Base-by-base conservation (phyloP, 202 grass and related monocot species). In the Sporobolus alterniflorus region DNA sequence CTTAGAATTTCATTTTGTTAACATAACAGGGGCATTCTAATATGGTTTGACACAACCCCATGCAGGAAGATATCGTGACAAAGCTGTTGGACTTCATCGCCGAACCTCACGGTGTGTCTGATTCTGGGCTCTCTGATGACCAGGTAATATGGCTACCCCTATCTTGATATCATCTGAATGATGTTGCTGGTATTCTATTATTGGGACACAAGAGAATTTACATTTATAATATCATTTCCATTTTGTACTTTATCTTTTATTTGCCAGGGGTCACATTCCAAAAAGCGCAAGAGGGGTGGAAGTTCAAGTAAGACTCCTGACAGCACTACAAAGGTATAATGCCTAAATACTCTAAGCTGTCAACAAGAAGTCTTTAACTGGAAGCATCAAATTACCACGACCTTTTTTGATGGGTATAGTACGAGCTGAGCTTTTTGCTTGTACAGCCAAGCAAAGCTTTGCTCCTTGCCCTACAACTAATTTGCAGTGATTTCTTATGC, bases 11-110 rank as follows among this genome's bases (percentile, higher is more conserved):
- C 34, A 20, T 80, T 84, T 67, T 14, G 14, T 67, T 51, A 60
- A 24, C 59, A 75, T 4, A 47, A 39, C 56, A 39, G 29, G 41
- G 6, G 33, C 51, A 75, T 80, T 77, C 67, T 91, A 17, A 86
- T 82, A 50, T 49, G 62, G 64, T 78, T 84, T 81, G 59, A 48
- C 16, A 65, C 74, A 29, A 78, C 72, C 72, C 82, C 67, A 59
- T 90, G 55, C 86, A 99, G 97, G 97, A 99, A 84, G 97, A 99
- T 78, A 80, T 99, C 30, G 87, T 99, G 49, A 83, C 48, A 74
- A 99, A 92, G 67, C 80, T 99, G 16, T 85, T 99, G 91, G 97
- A 99, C 47, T 99, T 99, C 76, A 94, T 99, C 78, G 91, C 92
- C 60, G 97, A 91, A 46, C 96, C 96, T 76, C 93, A 89, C 82